Evolutionary conservation across 345 rosid species (phyloP), one percentile per base, ranked within the genome.

Genomic region (Acer saccharum): DNA sequence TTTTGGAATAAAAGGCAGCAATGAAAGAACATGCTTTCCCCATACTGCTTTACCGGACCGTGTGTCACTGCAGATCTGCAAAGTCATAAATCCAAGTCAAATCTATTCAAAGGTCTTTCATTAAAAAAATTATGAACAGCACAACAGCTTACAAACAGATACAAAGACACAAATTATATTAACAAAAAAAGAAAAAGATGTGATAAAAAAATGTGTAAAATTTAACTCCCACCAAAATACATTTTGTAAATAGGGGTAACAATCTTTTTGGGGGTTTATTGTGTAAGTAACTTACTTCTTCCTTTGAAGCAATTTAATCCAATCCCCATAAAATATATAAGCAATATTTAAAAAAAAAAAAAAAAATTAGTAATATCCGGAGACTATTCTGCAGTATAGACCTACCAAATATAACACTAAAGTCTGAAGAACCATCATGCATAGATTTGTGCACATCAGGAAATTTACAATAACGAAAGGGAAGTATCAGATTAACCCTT

Each of bases 1-100:
- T 81, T 87, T 90, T 73, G 99, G 92, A 71, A 92, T 76, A 83
- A 83, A 94, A 44, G 90, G 87, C 69, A 92, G 79, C 48, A 96
- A 84, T 46, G 78, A 65, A 62, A 84, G 83, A 65, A 87, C 71
- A 79, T 83, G 88, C 74, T 89, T 89, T 58, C 87, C 89, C 66
- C 84, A 77, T 57, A 55, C 70, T 61, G 83, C 77, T 86, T 82
- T 90, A 74, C 83, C 82, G 54, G 84, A 80, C 74, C 77, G 77
- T n/a, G 57, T 78, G 73, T 75, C 82, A 74, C 87, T 82, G 81
- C 82, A 77, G 54, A 66, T 66, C 98, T 93, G 87, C 79, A 82
- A 81, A 76, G 71, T 41, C 54, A 78, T 18, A 79, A 21, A 74
- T 72, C 70, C 76, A 61, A 60, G 9, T 48, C 4, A 35, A 60